These are phyloP conservation scores for Clarireedia monteithiana DNA, from an alignment of 2,329 filamentous ascomycete species.

Conservation along the genomic window DNA sequence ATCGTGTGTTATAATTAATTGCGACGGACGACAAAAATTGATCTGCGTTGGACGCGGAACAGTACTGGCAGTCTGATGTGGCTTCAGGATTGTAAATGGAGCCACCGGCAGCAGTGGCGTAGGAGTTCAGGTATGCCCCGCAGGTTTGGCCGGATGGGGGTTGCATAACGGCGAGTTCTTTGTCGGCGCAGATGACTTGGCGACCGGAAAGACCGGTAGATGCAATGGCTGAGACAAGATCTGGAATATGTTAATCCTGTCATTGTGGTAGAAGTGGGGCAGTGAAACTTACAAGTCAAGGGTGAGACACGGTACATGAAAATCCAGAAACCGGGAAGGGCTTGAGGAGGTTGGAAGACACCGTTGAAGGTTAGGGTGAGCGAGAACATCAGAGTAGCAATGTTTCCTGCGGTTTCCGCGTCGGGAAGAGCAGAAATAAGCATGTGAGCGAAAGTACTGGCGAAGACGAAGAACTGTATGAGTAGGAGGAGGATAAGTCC, in stretches of 20 bases:
- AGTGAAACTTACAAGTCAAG: conserved; percentile 26
- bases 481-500: conserved; percentile 70
- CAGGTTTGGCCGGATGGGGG: conserved; percentile 52
- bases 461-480: conserved; percentile 69
- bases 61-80: conserved; percentile 47
- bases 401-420: conserved; percentile 68
- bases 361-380: conserved; percentile 69
- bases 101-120: conserved; percentile 42
- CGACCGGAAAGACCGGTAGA: conserved; percentile 62
- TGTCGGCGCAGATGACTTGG: conserved; percentile 54
- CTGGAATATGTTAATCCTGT: conserved; percentile 41
- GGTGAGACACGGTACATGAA: conserved; percentile 74
- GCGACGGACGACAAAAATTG: conserved; percentile 44
- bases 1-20: conserved; percentile 49
- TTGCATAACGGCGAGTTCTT: conserved; percentile 61
- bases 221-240: conserved; percentile 64
- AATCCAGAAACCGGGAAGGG: conserved; percentile 70
- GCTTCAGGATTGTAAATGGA: conserved; percentile 43
- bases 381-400: conserved; percentile 69
- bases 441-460: conserved; percentile 76
- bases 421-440: conserved; percentile 69
- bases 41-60: conserved; percentile 44
- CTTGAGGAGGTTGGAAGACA: conserved; percentile 58
- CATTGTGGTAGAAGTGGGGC: neutral
- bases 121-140: conserved; percentile 46